Percentiles rank a stretch among this genome's conserved stretches.
Conservation (phyloP, 2,329 filamentous ascomycete species). For the Exserohilum turcica region DNA sequence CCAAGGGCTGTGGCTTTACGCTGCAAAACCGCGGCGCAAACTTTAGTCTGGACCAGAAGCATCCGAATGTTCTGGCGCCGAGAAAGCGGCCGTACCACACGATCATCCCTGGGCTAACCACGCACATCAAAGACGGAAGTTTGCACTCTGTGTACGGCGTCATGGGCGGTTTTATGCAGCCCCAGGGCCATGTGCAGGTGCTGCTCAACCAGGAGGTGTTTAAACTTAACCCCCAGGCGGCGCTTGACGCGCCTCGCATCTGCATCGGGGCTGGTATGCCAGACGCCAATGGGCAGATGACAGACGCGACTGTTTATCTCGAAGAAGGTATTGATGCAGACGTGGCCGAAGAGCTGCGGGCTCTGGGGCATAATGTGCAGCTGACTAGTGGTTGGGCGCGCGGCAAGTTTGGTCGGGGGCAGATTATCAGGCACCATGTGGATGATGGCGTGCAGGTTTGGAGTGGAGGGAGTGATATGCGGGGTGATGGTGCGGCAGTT, state of each 20-base stretch:
- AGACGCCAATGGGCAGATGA: conserved; percentile 59
- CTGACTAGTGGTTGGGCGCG: conserved; percentile 70
- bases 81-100: conserved; percentile 94
- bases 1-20: conserved; percentile 84
- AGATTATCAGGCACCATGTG: conserved; percentile 78
- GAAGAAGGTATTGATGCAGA: conserved; percentile 80
- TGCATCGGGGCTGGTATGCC: conserved; percentile 80
- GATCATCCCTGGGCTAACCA: conserved; percentile 92
- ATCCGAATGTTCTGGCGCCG: conserved; percentile 81
- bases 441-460: conserved; percentile 79
- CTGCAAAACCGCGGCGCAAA: conserved; percentile 92
- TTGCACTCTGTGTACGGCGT: conserved; percentile 90
- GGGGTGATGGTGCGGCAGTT: conserved; percentile 79
- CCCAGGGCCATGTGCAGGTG: conserved; percentile 93
- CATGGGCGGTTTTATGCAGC: conserved; percentile 99
- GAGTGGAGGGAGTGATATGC: conserved; percentile 85
- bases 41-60: conserved; percentile 72
- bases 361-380: conserved; percentile 74
- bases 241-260: conserved; percentile 87
- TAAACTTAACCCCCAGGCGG: conserved; percentile 79
- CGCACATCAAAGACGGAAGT: conserved; percentile 72
- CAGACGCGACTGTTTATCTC: conserved; percentile 71
- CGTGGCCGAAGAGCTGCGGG: conserved; percentile 68
- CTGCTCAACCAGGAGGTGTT: conserved; percentile 87
- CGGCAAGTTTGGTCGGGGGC: conserved; percentile 79